Percentiles rank a stretch among this genome's conserved stretches.
phyloP scores from a whole-genome alignment of 2,329 filamentous ascomycete genomes.

The Stagonosporopsis rhizophila region DNA sequence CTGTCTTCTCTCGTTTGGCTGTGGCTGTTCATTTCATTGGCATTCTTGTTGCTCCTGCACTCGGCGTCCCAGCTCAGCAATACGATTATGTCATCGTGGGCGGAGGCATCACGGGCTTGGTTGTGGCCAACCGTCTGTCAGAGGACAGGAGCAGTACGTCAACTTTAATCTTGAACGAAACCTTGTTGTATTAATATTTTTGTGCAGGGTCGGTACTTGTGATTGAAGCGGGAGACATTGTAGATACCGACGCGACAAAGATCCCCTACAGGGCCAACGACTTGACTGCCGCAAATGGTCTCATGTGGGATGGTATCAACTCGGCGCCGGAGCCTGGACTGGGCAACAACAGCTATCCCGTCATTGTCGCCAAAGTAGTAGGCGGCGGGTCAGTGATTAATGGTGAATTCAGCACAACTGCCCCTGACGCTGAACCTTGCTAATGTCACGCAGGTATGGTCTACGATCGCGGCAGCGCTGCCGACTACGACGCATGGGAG shows the following conservation, averaged over 20 bases:
- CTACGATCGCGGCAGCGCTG: conserved; percentile 42
- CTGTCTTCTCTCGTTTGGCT: conserved; percentile 33
- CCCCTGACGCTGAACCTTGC: neutral
- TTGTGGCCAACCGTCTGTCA: conserved; percentile 37
- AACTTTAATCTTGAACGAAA: too few species aligned
- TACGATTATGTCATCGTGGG: conserved; percentile 45
- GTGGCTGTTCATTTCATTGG: conserved; percentile 32
- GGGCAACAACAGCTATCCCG: conserved; percentile 27
- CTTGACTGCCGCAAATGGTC: conserved; percentile 24
- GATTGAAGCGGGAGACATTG: conserved; percentile 1
- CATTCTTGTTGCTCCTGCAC: conserved; percentile 25
- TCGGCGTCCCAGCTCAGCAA: conserved; percentile 16
- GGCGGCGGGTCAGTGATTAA: conserved; percentile 43
- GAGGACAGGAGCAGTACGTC: conserved; percentile 33
- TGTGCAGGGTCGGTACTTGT: conserved; percentile 24
- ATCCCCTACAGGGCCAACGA: conserved; percentile 38
- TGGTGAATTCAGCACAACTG: conserved; percentile 15
- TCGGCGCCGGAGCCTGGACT: conserved; percentile 32
- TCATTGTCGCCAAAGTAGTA: conserved; percentile 35
- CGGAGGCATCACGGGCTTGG: conserved; percentile 37
- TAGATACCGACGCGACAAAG: conserved; percentile 8
- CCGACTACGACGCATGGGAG: conserved; percentile 61
- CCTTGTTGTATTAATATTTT: conserved; percentile 6
- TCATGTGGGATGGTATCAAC: conserved; percentile 30
- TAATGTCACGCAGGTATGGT: conserved; percentile 29